Evolutionary conservation across 23 red algal species (phyloP).

Genomic region (Agarophyton chilense): DNA sequence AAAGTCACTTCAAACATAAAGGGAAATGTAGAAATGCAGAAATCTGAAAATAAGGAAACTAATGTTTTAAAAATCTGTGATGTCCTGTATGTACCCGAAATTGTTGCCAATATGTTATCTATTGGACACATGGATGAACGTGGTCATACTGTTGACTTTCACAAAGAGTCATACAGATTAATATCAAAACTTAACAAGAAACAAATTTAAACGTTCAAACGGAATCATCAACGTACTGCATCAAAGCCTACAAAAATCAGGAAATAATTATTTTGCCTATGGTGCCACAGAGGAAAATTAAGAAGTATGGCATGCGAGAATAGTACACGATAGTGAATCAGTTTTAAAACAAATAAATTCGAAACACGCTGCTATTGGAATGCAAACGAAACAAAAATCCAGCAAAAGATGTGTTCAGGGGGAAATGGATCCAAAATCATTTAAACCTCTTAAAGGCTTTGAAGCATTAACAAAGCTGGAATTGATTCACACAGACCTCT

Average conservation of each 20-base stretch:
- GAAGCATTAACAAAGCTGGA: not conserved
- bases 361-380: not conserved
- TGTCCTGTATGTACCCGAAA: not conserved
- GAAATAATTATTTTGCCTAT: not conserved
- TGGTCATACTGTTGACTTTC: not conserved
- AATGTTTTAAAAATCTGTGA: not conserved
- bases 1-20: not conserved
- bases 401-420: not conserved
- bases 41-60: not conserved
- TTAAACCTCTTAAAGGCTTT: not conserved
- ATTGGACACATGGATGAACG: not conserved
- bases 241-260: not conserved
- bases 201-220: not conserved
- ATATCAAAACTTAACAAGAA: not conserved
- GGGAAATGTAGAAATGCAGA: not conserved
- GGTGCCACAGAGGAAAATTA: not conserved
- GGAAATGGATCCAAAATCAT: not conserved
- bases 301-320: not conserved
- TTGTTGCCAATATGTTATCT: slow-evolving; percentile 9
- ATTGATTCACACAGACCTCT: slow-evolving; percentile 23
- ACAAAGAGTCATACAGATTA: not conserved
- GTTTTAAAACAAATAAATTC: slow-evolving; percentile 3
- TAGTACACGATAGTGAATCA: not conserved
- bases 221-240: not conserved
- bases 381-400: not conserved